Evolutionary conservation across 2,329 filamentous ascomycete species (phyloP), one percentile per base, ranked within the genome.

Genomic region (Sarocladium oryzae): DNA sequence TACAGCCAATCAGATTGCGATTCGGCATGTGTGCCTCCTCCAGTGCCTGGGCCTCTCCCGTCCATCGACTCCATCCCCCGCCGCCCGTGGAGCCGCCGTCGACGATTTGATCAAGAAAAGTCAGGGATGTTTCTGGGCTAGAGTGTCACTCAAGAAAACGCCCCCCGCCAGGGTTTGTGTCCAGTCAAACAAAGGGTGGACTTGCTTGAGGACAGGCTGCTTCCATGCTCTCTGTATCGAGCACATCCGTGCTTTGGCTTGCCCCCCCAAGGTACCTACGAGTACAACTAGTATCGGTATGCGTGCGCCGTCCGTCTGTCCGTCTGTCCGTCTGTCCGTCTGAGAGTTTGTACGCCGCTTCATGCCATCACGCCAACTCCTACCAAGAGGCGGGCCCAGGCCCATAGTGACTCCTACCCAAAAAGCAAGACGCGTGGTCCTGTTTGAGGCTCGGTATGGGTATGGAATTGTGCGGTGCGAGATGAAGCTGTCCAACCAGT

Each of bases 21-120:
- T 23, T 48, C 43, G 43, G 26, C 43, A 48, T 48, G 26, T 48
- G 43, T 48, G 24, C 43, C 32, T 26, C 43, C 26, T 48, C 43
- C 26, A 33, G 28, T 48, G 7, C 28, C 43, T 48, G 43, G 43
- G 28, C 23, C 40, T 43, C 24, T 48, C 43, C 43, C 43, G 43
- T 15, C 43, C 43, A 33, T 30, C 43, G 11, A n/a, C 43, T 15
- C 43, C 43, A 33, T 30, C 43, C 18, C 28, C 43, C 43, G 7
- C 8, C 26, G 26, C 16, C 9, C 43, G 28, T 48, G 43, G 43
- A 48, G 43, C 24, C 43, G 43, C 26, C 43, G 24, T 48, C 43
- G 23, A 43, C 40, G 21, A 26, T 26, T 28, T 43, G 40, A 28
- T 43, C 40, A 24, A 48, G 28, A 26, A 33, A 26, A 33, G 32